Evolutionary conservation across 2,329 filamentous ascomycete genomes (phyloP), one percentile per base, ranked within the genome.

Genomic region (Geosmithia flava): DNA sequence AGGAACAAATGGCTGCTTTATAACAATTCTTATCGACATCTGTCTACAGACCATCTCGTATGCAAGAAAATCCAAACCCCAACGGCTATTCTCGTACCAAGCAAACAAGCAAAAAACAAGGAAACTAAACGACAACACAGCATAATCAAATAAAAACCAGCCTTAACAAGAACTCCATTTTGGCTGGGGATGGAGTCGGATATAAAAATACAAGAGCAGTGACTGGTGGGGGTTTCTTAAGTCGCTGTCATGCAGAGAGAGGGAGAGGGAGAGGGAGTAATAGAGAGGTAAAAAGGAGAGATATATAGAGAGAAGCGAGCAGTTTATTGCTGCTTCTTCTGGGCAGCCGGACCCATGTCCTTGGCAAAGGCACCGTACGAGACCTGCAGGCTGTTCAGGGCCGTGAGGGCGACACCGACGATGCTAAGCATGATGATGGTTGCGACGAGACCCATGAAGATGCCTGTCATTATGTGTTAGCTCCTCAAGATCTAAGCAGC

Each of bases 321-420:
- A 27, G 23, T 10, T 57, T 59, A 63, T 54, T 66, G 56, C 53
- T 67, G 62, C 71, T 88, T 95, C 79, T 90, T 95, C 67, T 94
- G 87, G 30, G 85, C 85, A 39, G 81, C 74, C n/a, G 88, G 87
- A 0, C 89, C 87, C 74, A 88, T 95, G 57, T 96, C 91, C 73
- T 95, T 96, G 62, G 94, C 91, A 62, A 97, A 98, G 2, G 93
- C 89, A 53, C 86, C 88, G 64, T 97, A 97, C 1, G 87, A 86
- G 29, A 97, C 87, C 63, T 96, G 76, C 17, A 98, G 74, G 55
- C 87, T 91, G 7, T 78, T 71, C 13, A 97, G 72, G 15, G 86
- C 89, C 51, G 67, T 78, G 48, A 97, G 68, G 15, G 85, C 93
- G 49, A 90, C 82, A 54, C 83, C 83, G 6, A 95, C 70, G 55